Conservation (phyloP, 2,329 filamentous ascomycete genomes). For the Aspergillus sp. region DNA sequence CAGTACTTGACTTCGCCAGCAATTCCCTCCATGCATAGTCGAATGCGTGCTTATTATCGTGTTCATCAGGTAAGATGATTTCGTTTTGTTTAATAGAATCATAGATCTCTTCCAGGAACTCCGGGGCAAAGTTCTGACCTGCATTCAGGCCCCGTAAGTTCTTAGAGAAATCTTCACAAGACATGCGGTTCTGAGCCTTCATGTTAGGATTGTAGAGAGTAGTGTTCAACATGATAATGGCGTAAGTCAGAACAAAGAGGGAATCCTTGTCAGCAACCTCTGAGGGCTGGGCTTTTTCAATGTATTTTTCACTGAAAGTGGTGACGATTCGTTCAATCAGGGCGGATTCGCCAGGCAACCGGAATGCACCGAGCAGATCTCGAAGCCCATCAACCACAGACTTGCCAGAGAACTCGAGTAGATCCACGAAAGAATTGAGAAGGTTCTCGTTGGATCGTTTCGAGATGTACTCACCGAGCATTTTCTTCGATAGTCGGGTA, state of each 20-base stretch:
- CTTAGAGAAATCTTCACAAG: constrained; percentile 73
- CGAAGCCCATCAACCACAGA: constrained; percentile 88
- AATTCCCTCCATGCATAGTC: constrained; percentile 98
- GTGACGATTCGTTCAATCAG: constrained; percentile 92
- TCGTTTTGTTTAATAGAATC: constrained; percentile 90
- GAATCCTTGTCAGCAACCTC: constrained; percentile 83
- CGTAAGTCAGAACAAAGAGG: constrained; percentile 87
- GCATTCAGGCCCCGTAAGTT: constrained; percentile 91
- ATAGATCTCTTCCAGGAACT: constrained; percentile 83
- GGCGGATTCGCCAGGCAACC: constrained; percentile 86
- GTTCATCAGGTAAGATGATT: constrained; percentile 95
- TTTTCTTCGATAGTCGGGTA: constrained; percentile 81
- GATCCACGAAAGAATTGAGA: constrained; percentile 76
- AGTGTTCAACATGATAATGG: constrained; percentile 96
- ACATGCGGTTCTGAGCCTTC: constrained; percentile 75
- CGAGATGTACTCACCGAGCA: constrained; percentile 88
- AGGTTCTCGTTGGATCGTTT: constrained; percentile 87
- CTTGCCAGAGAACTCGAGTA: constrained; percentile 86
- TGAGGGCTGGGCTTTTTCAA: constrained; percentile 65
- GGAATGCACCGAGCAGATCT: constrained; percentile 84
- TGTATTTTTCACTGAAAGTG: constrained; percentile 83
- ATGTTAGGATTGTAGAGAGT: constrained; percentile 95
- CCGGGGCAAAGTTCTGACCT: constrained; percentile 76
- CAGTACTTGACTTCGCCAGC: constrained; percentile 75
- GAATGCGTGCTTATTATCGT: constrained; percentile 94